phyloP scores from a whole-genome alignment of 805 yeast species.

The Metschnikowia cubensis region DNA sequence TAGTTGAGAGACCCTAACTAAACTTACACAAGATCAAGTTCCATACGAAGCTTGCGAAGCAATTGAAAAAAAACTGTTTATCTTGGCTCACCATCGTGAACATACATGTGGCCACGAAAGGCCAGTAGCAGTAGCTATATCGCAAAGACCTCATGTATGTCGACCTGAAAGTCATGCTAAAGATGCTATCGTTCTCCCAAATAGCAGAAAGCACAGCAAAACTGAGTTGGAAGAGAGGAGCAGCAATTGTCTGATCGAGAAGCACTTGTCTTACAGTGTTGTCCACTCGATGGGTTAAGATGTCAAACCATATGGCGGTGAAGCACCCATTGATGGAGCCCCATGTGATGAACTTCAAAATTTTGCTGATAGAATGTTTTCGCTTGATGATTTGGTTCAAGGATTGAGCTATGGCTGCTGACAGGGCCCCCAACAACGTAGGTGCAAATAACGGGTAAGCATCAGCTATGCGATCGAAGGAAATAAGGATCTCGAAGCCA shows the following conservation, averaged over 20 bases:
- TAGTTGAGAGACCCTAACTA: conserved; percentile 2
- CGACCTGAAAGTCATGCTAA: conserved; percentile 13
- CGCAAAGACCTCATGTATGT: conserved; percentile 47
- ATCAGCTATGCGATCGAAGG: conserved; percentile 24
- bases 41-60: conserved; percentile 55
- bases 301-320: conserved; percentile 53
- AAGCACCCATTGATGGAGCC: conserved; percentile 57
- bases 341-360: conserved; percentile 52
- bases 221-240: conserved; percentile 49
- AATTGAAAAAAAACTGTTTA: conserved; percentile 56
- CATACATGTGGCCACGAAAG: conserved; percentile 48
- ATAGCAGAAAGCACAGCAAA: conserved; percentile 46
- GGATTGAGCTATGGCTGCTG: conserved; percentile 43
- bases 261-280: conserved; percentile 37
- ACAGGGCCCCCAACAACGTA: conserved; percentile 33
- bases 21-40: conserved; percentile 40
- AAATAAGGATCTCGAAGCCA: conserved; percentile 25
- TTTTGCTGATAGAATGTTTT: conserved; percentile 28
- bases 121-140: conserved; percentile 57
- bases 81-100: conserved; percentile 47
- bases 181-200: conserved; percentile 49
- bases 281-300: conserved; percentile 37
- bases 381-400: conserved; percentile 31
- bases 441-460: conserved; percentile 33
- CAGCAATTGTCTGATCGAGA: conserved; percentile 53